phyloP scores from a whole-genome alignment of 202 grass and related monocot species.

The Panicum hallii region DNA sequence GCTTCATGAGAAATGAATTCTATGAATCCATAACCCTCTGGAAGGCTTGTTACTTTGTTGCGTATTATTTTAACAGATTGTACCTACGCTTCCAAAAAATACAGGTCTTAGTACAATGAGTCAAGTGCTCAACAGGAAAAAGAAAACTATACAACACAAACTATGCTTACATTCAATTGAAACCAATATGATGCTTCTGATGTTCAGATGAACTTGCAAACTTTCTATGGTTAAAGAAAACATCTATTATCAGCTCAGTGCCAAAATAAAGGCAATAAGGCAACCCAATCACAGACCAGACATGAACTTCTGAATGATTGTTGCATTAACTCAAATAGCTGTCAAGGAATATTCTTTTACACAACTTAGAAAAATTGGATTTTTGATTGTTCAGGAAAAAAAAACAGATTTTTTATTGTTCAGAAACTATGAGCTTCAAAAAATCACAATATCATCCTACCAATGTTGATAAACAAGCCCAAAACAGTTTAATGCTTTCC shows the following conservation, averaged over 20 bases:
- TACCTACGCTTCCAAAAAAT: constrained; percentile 62
- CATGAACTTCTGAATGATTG: not conserved
- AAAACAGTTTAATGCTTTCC: not conserved
- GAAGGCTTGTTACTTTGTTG: constrained; percentile 86
- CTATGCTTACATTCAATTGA: constrained; percentile 1
- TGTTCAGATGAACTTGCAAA: not conserved
- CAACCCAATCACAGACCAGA: not conserved
- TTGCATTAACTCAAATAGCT: constrained; percentile 14
- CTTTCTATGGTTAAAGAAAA: not conserved
- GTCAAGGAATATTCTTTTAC: not conserved
- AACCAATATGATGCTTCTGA: constrained; percentile 19
- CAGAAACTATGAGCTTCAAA: constrained; percentile 2
- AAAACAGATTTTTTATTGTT: not conserved
- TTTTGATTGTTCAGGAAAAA: not conserved
- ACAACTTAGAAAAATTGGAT: not conserved
- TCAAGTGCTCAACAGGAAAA: constrained; percentile 20
- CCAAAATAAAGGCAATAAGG: not conserved
- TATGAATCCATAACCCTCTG: constrained; percentile 98
- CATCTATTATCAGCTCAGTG: not conserved
- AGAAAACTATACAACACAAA: not conserved
- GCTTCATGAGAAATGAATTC: constrained; percentile 93
- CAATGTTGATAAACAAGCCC: not conserved
- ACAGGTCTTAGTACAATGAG: constrained; percentile 36
- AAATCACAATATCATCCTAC: not conserved
- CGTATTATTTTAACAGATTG: constrained; percentile 92